Conservation (phyloP, 1,284 basidiomycete species). For the Marasmius tenuissimus region DNA sequence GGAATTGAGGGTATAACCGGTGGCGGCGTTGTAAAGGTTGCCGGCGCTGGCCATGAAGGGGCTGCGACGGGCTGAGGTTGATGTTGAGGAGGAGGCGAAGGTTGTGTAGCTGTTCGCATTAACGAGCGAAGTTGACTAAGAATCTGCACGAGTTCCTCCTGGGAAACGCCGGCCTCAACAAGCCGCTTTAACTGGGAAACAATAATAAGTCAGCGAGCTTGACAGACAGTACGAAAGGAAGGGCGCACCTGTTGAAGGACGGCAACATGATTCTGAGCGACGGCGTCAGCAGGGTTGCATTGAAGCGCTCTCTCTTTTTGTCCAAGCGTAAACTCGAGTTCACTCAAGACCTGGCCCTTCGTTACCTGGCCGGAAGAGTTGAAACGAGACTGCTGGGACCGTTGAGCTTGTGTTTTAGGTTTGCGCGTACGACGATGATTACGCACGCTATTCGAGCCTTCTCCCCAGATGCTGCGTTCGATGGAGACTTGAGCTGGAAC, state of each 20-base stretch:
- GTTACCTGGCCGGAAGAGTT: slow-evolving; percentile 47
- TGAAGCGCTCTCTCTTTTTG: slow-evolving; percentile 73
- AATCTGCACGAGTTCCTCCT: slow-evolving; percentile 80
- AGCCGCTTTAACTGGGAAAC: slow-evolving; percentile 65
- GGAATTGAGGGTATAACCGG: slow-evolving; percentile 16
- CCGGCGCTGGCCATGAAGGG: slow-evolving; percentile 18
- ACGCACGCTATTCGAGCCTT: slow-evolving; percentile 40
- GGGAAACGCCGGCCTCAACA: slow-evolving; percentile 78
- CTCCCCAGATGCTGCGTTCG: slow-evolving; percentile 77
- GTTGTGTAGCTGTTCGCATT: slow-evolving; percentile 45
- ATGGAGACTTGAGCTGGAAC: slow-evolving; percentile 70
- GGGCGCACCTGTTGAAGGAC: slow-evolving; percentile 71
- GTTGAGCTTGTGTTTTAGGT: background rate
- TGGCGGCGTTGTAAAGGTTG: slow-evolving; percentile 15
- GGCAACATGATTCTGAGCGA: slow-evolving; percentile 63
- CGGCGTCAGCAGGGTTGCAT: slow-evolving; percentile 64
- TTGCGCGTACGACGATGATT: slow-evolving; percentile 6
- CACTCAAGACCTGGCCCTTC: slow-evolving; percentile 75
- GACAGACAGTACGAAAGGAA: slow-evolving; percentile 6
- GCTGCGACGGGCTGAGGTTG: slow-evolving; percentile 12
- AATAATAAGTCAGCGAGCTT: slow-evolving; percentile 13
- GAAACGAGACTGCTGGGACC: slow-evolving; percentile 4
- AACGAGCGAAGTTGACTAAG: slow-evolving; percentile 73
- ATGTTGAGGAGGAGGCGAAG: slow-evolving; percentile 26
- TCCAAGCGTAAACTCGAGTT: slow-evolving; percentile 75